Percentiles rank a stretch among this genome's conserved stretches.
These are phyloP conservation scores for Rhodotorula sp. DNA, from an alignment of 1,284 basidiomycete species.

Conservation along the genomic window DNA sequence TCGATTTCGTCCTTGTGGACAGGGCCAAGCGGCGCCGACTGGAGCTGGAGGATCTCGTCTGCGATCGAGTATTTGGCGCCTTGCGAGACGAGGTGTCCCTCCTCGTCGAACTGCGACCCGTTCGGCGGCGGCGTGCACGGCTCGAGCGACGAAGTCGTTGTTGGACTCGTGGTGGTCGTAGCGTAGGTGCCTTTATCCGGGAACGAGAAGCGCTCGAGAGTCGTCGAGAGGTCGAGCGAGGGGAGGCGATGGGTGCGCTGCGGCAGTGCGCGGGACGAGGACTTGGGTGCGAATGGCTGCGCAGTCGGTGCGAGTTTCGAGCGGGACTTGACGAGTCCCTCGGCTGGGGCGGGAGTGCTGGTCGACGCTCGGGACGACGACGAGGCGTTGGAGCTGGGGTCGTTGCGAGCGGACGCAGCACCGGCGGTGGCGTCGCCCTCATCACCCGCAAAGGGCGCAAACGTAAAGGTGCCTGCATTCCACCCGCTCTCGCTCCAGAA, in stretches of 20 bases:
- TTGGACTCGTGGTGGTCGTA: not conserved
- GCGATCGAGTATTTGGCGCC: slow-evolving; percentile 27
- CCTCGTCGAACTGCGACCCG: slow-evolving; percentile 2
- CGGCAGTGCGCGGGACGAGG: not conserved
- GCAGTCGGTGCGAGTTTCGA: slow-evolving; percentile 35
- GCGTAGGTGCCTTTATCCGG: not conserved
- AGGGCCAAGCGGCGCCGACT: slow-evolving; percentile 3
- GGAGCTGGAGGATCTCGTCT: slow-evolving; percentile 36
- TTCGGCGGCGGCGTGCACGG: not conserved
- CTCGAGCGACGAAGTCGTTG: slow-evolving; percentile 2
- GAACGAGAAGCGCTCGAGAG: not conserved
- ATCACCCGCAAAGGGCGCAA: slow-evolving; percentile 2
- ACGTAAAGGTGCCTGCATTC: slow-evolving; percentile 26
- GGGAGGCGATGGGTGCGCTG: slow-evolving; percentile 1
- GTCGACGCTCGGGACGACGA: not conserved
- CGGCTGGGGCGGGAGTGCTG: not conserved
- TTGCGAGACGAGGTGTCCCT: slow-evolving; percentile 19
- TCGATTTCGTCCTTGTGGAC: not conserved
- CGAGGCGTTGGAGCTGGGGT: not conserved
- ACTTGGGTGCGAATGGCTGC: slow-evolving; percentile 22
- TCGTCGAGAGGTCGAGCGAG: not conserved
- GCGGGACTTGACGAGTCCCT: not conserved
- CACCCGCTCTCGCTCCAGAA: slow-evolving; percentile 27
- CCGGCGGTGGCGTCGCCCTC: not conserved
- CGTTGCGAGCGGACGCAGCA: not conserved